Base-by-base conservation (phyloP, 2,329 filamentous ascomycete species). In the Colletotrichum coccodes region DNA sequence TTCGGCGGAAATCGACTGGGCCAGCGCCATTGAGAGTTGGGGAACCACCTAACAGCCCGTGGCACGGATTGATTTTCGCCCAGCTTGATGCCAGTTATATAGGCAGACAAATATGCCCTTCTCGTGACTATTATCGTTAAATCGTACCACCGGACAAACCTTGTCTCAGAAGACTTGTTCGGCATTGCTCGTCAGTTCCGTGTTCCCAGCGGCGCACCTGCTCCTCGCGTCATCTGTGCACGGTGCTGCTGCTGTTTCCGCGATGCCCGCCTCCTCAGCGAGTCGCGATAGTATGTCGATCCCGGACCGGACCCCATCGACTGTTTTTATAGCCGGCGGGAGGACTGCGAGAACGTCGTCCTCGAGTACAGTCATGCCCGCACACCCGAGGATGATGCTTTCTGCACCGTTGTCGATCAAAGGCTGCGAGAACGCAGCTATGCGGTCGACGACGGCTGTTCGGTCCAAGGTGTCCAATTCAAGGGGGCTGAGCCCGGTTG, bases 281-380 rank as follows among this genome's bases (percentile, higher is more conserved):
- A 58, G 32, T 11, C 32, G 32, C 2, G 62, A 14, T 9, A 69
- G n/a, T 2, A 61, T 50, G 16, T n/a, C 2, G 26, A 69, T 69
- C 6, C 66, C 66, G 11, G 66, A 40, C 23, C 66, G 47, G 2
- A 69, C 66, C 3, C 62, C 66, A 23, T 69, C 66, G 3, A 69
- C 16, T 2, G 63, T 65, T n/a, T 9, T 28, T 0, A 36, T 52
- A 1, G 11, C 23, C 6, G 16, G 44, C 3, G 66, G 66, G 1
- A 69, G 42, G n/a, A 40, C 26, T 16, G 26, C 18, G 11, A 28
- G 40, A 14, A 69, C 38, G 4, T 46, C 34, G 3, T 14, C n/a
- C 21, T 69, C 66, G 16, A 69, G 18, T 1, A 34, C 50, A 14
- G 66, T 34, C 66, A 69, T 69, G 9, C 66, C 66, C 6, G 66